phyloP scores from a whole-genome alignment of 768 basidiomycete genomes.

The Lyophyllum decastes region DNA sequence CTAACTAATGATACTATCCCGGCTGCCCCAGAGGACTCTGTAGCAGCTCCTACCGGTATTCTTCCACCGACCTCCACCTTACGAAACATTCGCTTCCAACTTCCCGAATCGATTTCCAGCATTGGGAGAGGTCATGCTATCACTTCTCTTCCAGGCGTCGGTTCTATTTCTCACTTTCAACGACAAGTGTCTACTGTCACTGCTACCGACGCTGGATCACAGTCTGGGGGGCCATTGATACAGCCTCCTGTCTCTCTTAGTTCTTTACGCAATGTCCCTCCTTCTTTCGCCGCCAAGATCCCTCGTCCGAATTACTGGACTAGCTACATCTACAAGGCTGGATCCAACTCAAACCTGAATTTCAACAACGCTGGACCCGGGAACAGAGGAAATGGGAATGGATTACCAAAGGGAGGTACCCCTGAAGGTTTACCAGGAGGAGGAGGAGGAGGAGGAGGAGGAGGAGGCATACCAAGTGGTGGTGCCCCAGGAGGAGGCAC shows the following conservation, averaged over 20 bases:
- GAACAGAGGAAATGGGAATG: not conserved
- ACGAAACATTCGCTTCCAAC: not conserved
- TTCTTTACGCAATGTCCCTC: not conserved
- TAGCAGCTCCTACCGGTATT: not conserved
- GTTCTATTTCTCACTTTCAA: not conserved
- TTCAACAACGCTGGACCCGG: too few species aligned
- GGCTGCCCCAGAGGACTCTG: not conserved
- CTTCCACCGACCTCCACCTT: not conserved
- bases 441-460: too few species aligned
- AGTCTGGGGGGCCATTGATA: not conserved
- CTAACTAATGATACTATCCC: not conserved
- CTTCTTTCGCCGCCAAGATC: not conserved
- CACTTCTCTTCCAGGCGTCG: constrained; percentile 6
- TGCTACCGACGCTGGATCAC: not conserved
- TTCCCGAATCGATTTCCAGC: not conserved
- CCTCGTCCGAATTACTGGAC: not conserved
- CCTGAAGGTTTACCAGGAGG: too few species aligned
- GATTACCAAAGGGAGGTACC: too few species aligned
- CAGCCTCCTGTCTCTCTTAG: not conserved
- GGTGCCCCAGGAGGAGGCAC: too few species aligned
- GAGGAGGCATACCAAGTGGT: not conserved
- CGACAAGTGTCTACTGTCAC: not conserved
- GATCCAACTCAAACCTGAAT: not conserved
- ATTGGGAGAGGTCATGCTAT: constrained; percentile 4
- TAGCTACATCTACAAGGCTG: not conserved